Evolutionary conservation across 2,329 filamentous ascomycete genomes (phyloP).

Genomic region (Ophiocordyceps unilateralis): DNA sequence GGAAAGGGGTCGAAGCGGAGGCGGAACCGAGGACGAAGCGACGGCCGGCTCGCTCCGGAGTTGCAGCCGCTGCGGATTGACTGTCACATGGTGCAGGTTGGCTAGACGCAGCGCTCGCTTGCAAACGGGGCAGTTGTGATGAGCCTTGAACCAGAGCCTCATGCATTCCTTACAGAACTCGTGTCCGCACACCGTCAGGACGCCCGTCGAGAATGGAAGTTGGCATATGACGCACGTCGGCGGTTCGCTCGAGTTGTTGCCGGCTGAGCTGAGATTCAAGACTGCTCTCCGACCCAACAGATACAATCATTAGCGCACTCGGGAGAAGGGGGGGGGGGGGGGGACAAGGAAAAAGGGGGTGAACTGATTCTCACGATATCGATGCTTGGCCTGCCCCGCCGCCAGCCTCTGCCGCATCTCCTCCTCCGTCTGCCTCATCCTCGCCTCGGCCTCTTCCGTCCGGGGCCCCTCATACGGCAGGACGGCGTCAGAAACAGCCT

Average conservation of each 20-base stretch:
- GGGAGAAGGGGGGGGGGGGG: too few species aligned
- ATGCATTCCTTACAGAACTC: slow-evolving; percentile 86
- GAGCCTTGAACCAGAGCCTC: slow-evolving; percentile 54
- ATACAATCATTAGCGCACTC: too few species aligned
- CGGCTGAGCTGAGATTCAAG: slow-evolving; percentile 34
- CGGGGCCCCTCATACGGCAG: slow-evolving; percentile 50
- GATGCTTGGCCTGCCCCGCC: slow-evolving; percentile 50
- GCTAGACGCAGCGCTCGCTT: slow-evolving; percentile 47
- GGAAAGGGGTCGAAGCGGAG: too few species aligned
- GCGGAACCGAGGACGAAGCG: too few species aligned
- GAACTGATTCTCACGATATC: slow-evolving; percentile 39
- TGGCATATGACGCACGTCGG: slow-evolving; percentile 79
- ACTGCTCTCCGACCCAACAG: too few species aligned
- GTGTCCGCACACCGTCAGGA: slow-evolving; percentile 77
- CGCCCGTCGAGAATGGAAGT: slow-evolving; percentile 56
- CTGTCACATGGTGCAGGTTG: slow-evolving; percentile 71
- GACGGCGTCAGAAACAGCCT: slow-evolving; percentile 79
- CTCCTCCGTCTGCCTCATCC: slow-evolving; percentile 15
- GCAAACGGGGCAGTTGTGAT: slow-evolving; percentile 70
- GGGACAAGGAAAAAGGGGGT: too few species aligned
- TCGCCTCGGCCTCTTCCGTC: slow-evolving; percentile 28
- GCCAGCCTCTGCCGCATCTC: slow-evolving; percentile 40
- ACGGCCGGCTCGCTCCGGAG: slow-evolving; percentile 28
- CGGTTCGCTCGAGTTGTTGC: slow-evolving; percentile 44
- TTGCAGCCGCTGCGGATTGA: slow-evolving; percentile 58